These are phyloP conservation scores for Zygosaccharomyces bisporus DNA, from an alignment of 805 yeast species.

Conservation along the genomic window DNA sequence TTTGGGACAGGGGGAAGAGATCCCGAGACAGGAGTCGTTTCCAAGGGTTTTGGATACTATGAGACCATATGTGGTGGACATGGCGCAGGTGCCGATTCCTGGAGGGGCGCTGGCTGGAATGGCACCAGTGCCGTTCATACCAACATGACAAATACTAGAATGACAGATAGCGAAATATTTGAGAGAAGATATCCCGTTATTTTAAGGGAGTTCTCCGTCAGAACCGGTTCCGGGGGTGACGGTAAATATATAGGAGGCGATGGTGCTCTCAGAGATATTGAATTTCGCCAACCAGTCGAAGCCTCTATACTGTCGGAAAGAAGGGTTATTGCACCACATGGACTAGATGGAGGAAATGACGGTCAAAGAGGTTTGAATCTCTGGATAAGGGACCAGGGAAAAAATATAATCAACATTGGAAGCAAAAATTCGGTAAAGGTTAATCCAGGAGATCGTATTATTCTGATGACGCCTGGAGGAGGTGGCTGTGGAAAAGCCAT, in stretches of 20 bases:
- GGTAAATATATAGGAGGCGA: conserved; percentile 77
- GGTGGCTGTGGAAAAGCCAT: conserved; percentile 62
- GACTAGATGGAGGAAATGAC: conserved; percentile 74
- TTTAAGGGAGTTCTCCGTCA: conserved; percentile 63
- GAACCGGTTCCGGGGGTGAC: conserved; percentile 73
- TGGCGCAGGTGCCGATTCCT: conserved; percentile 60
- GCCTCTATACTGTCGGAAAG: conserved; percentile 85
- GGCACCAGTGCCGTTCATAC: conserved; percentile 91
- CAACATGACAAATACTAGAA: conserved; percentile 90
- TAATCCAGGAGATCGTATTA: conserved; percentile 59
- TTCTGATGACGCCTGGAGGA: conserved; percentile 79
- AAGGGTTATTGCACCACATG: conserved; percentile 80
- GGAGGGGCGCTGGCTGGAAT: conserved; percentile 70
- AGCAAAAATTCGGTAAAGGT: conserved; percentile 65
- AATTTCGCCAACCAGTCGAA: conserved; percentile 65
- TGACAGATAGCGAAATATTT: conserved; percentile 86
- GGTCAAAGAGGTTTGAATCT: conserved; percentile 70
- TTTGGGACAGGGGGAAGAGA: conserved; percentile 76
- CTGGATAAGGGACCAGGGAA: conserved; percentile 42
- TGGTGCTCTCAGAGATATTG: conserved; percentile 82
- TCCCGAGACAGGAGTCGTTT: conserved; percentile 40
- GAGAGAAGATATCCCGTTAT: conserved; percentile 86
- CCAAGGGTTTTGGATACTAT: conserved; percentile 79
- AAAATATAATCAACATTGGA: conserved; percentile 48
- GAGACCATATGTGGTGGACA: conserved; percentile 96